phyloP scores from a whole-genome alignment of 148 eudicot genomes.

The Persicaria tinctoria region DNA sequence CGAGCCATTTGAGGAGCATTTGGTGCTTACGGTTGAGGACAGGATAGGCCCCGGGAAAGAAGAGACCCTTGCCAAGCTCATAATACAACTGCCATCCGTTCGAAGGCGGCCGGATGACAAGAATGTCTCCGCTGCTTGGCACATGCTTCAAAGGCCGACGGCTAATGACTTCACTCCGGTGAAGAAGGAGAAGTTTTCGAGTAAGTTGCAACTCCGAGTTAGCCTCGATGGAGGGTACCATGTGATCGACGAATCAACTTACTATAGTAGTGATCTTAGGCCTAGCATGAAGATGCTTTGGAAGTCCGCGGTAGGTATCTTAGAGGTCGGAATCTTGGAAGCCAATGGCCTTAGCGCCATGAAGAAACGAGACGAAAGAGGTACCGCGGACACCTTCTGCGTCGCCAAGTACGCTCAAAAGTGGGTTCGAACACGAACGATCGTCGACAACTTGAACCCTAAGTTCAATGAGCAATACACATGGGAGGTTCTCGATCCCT shows the following conservation, averaged over 20 bases:
- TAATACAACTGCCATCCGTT: neutral
- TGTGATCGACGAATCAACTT: constrained; percentile 41
- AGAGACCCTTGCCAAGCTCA: constrained; percentile 2
- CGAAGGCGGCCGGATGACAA: neutral
- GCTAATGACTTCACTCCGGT: neutral
- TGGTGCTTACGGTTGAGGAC: constrained; percentile 14
- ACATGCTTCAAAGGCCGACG: neutral
- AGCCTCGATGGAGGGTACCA: constrained; percentile 49
- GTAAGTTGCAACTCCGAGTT: constrained; percentile 35
- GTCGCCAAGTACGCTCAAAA: constrained; percentile 42
- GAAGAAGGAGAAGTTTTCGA: constrained; percentile 29
- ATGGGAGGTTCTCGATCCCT: constrained; percentile 52
- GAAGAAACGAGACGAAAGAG: constrained; percentile 29
- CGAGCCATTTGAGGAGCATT: constrained; percentile 39
- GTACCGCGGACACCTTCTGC: constrained; percentile 41
- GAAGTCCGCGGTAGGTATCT: constrained; percentile 34
- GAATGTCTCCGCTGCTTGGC: neutral
- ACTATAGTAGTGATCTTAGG: constrained; percentile 37
- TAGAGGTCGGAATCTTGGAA: constrained; percentile 26
- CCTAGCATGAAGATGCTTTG: constrained; percentile 32
- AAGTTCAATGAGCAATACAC: constrained; percentile 53
- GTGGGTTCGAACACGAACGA: constrained; percentile 45
- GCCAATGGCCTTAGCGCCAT: constrained; percentile 28
- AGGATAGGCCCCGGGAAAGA: constrained; percentile 12
- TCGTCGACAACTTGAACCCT: constrained; percentile 23